A percentile compares a stretch with the other conserved stretches of the same genome.
These are phyloP conservation scores for Golubevia sp. DNA, from an alignment of 1,284 basidiomycete genomes.

Conservation along the genomic window DNA sequence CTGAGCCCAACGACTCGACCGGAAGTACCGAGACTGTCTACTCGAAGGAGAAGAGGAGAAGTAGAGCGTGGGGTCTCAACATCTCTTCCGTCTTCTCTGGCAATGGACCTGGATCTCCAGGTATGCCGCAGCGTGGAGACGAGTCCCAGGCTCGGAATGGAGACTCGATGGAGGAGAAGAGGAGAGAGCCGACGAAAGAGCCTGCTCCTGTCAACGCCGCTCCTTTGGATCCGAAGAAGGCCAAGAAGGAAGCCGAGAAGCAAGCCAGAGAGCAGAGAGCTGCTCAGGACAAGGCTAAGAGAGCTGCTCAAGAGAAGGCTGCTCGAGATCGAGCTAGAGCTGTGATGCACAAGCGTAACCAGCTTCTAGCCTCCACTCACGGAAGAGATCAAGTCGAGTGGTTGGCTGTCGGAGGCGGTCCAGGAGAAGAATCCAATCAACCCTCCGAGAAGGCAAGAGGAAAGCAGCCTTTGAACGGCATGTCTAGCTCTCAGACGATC, in stretches of 20 bases:
- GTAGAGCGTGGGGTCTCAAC: conserved; percentile 38
- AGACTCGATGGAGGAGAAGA: conserved; percentile 26
- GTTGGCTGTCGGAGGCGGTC: conserved; percentile 13
- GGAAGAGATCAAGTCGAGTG: conserved; percentile 50
- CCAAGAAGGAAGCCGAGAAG: conserved; percentile 86
- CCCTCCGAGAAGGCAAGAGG: conserved; percentile 34
- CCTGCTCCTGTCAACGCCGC: conserved; percentile 58
- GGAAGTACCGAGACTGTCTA: conserved; percentile 33
- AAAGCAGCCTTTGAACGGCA: conserved; percentile 29
- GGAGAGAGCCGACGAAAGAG: conserved; percentile 52
- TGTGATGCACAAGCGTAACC: conserved; percentile 84
- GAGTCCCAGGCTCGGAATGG: conserved; percentile 1
- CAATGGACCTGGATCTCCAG: not conserved
- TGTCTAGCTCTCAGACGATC: not conserved
- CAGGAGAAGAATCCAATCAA: not conserved
- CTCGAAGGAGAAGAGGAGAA: conserved; percentile 25
- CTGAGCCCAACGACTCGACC: conserved; percentile 24
- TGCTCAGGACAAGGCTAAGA: conserved; percentile 76
- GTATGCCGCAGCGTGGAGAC: conserved; percentile 12
- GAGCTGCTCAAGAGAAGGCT: conserved; percentile 74
- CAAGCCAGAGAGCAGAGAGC: conserved; percentile 72
- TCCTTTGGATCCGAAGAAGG: conserved; percentile 76
- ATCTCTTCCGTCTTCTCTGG: conserved; percentile 14
- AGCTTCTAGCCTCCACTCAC: conserved; percentile 38
- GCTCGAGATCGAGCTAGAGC: conserved; percentile 84